Conservation (phyloP, 495 filamentous ascomycete genomes). For the Penicillium arizonense region DNA sequence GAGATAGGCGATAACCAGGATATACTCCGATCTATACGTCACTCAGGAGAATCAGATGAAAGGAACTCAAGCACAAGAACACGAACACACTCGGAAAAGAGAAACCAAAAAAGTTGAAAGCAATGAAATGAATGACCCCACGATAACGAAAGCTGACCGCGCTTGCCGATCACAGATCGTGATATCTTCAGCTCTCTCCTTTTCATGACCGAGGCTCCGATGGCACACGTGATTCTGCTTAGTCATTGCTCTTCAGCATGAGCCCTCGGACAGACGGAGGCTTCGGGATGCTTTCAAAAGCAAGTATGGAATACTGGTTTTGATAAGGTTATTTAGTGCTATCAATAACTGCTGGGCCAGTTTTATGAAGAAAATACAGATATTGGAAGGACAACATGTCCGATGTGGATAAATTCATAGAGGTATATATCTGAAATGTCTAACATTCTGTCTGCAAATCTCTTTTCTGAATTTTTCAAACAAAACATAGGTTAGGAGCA, state of each 20-base stretch:
- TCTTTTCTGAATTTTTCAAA: too few relatives aligned
- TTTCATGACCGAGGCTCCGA: constrained; percentile 16
- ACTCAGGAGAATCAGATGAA: background rate
- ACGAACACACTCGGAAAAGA: background rate
- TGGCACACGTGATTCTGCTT: constrained; percentile 11
- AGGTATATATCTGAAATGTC: too few relatives aligned
- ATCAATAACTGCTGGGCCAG: too few relatives aligned
- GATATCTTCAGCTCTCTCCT: constrained; percentile 1
- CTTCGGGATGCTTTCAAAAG: too few relatives aligned
- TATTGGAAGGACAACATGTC: too few relatives aligned
- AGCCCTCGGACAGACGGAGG: background rate
- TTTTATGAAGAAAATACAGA: too few relatives aligned
- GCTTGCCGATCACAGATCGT: constrained; percentile 12
- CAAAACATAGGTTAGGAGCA: too few relatives aligned
- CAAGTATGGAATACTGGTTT: too few relatives aligned
- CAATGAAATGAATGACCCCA: background rate
- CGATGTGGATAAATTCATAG: too few relatives aligned
- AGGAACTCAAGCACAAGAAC: background rate
- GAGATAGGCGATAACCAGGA: constrained; percentile 4
- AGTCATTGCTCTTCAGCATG: background rate
- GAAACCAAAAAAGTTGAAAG: background rate
- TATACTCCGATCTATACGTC: constrained; percentile 7
- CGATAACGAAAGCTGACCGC: background rate
- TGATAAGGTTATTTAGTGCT: too few relatives aligned
- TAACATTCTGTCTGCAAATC: too few relatives aligned